phyloP scores from a whole-genome alignment of 2,329 filamentous ascomycete species.

The Scedosporium dehoogii region DNA sequence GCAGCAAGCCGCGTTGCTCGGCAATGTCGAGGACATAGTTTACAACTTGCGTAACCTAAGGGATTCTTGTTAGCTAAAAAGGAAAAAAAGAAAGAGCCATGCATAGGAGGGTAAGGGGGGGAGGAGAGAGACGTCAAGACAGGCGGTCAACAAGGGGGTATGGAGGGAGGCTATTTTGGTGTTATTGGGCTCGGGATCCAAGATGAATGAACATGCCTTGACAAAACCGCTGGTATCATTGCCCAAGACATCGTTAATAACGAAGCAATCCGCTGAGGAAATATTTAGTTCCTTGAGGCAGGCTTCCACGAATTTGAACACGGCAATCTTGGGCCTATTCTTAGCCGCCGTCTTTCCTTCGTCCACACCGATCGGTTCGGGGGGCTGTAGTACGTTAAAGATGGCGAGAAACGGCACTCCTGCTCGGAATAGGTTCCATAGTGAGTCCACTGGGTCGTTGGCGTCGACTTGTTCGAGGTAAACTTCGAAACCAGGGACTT shows the following conservation, averaged over 20 bases:
- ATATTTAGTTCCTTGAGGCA: conserved; percentile 77
- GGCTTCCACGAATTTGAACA: conserved; percentile 86
- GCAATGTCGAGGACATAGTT: conserved; percentile 85
- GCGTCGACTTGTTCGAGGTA: conserved; percentile 64
- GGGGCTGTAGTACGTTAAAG: conserved; percentile 75
- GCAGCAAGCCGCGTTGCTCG: conserved; percentile 65
- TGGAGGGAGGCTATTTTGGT: not conserved
- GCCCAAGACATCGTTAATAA: conserved; percentile 82
- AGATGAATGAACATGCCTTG: conserved; percentile 49
- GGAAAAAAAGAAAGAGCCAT: not conserved
- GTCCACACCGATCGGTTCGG: conserved; percentile 57
- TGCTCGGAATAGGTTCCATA: conserved; percentile 79
- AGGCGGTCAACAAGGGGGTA: not conserved
- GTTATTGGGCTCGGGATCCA: no score
- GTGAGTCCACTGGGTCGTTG: conserved; percentile 69
- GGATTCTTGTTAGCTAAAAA: conserved; percentile 4
- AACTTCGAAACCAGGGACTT: conserved; percentile 73
- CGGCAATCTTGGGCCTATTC: conserved; percentile 76
- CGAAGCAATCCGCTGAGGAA: conserved; percentile 73
- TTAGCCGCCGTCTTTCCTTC: conserved; percentile 47
- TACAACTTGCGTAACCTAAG: conserved; percentile 71
- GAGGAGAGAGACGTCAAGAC: no score
- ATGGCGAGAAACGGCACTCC: conserved; percentile 79
- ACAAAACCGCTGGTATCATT: conserved; percentile 96
- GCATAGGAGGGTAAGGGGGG: no score